Conservation (phyloP, 345 rosid species). For the Geranium rotundifolium region DNA sequence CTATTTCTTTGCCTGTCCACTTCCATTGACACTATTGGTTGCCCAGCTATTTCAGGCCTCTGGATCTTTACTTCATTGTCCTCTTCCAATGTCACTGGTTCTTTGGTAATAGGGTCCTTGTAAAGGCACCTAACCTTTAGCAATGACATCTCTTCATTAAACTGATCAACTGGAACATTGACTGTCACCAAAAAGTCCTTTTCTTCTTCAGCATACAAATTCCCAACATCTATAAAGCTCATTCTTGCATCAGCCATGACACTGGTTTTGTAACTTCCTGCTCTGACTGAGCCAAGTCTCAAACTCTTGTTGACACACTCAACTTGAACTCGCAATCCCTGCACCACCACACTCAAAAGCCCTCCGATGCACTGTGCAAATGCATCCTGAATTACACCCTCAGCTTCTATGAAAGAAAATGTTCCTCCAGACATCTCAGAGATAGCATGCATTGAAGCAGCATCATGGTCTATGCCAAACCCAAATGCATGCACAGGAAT, state of each 20-base stretch:
- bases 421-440: constrained; percentile 89
- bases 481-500: constrained; percentile 94
- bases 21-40: constrained; percentile 52
- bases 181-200: constrained; percentile 74
- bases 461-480: constrained; percentile 87
- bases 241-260: constrained; percentile 26
- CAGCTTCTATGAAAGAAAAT: constrained; percentile 95
- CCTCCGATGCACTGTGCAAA: constrained; percentile 99
- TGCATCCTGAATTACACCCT: constrained; percentile 86
- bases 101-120: constrained; percentile 60
- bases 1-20: constrained; percentile 85
- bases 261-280: constrained; percentile 67
- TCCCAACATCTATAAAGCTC: constrained; percentile 64
- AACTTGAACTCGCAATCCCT: constrained; percentile 49
- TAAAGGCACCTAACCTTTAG: constrained; percentile 56
- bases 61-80: constrained; percentile 42
- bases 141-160: constrained; percentile 38
- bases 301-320: constrained; percentile 44
- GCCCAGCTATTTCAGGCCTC: constrained; percentile 39
- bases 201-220: constrained; percentile 93
- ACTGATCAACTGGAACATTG: constrained; percentile 46
- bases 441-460: constrained; percentile 77
- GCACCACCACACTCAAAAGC: too few species aligned
- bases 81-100: constrained; percentile 25
- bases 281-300: constrained; percentile 50